Evolutionary conservation across 2,329 filamentous ascomycete genomes (phyloP).

Genomic region (Didymella pinodella): DNA sequence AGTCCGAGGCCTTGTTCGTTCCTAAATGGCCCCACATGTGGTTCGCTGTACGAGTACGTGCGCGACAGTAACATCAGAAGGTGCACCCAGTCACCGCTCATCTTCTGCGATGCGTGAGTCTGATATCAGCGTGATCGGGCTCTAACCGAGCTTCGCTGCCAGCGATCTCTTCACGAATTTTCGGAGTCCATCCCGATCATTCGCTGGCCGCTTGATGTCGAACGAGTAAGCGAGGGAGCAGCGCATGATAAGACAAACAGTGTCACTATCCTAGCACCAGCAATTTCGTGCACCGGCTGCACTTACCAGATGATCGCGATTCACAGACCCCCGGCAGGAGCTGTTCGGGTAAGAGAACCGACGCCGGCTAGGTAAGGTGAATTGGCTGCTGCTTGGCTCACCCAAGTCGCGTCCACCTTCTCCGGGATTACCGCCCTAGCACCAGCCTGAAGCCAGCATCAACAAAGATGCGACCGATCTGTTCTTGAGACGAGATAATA

Average conservation of each 20-base stretch:
- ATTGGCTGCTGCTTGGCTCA: slow-evolving; percentile 4
- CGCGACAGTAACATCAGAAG: slow-evolving; percentile 3
- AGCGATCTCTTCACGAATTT: background rate
- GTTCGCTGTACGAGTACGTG: slow-evolving; percentile 7
- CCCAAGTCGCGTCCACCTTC: slow-evolving; percentile 7
- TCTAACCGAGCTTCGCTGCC: background rate
- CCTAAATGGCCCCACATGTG: slow-evolving; percentile 17
- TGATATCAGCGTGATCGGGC: background rate
- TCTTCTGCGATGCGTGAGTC: background rate
- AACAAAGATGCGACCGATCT: background rate
- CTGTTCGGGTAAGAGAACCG: slow-evolving; percentile 1
- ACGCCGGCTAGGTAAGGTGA: slow-evolving; percentile 1
- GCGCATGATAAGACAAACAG: slow-evolving; percentile 1
- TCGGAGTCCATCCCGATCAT: background rate
- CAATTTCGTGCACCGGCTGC: slow-evolving; percentile 4
- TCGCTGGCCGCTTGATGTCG: slow-evolving; percentile 1
- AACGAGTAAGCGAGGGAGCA: background rate
- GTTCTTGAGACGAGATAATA: background rate
- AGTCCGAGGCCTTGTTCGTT: slow-evolving; percentile 11
- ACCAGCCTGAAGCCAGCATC: background rate
- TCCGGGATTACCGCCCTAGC: slow-evolving; percentile 4
- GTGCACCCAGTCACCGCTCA: slow-evolving; percentile 10
- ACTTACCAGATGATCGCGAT: slow-evolving; percentile 8
- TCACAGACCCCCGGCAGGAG: slow-evolving; percentile 1
- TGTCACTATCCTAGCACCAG: slow-evolving; percentile 4